Evolutionary conservation across 2,329 filamentous ascomycete genomes (phyloP).

Genomic region (Stagonosporopsis vannaccii): DNA sequence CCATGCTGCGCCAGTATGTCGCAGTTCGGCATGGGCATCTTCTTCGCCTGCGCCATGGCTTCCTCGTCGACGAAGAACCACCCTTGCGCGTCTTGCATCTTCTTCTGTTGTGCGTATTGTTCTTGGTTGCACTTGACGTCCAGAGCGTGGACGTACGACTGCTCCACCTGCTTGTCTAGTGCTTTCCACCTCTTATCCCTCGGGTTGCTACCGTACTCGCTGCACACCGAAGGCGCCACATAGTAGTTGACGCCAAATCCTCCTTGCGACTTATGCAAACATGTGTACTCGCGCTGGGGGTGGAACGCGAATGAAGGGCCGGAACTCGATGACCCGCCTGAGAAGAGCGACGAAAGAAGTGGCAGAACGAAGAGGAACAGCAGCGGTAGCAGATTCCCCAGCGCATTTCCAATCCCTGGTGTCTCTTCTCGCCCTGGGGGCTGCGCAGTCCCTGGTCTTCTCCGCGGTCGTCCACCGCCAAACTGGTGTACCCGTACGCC

Average conservation of each 20-base stretch:
- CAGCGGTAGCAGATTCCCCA: slow-evolving; percentile 84
- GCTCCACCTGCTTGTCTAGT: slow-evolving; percentile 80
- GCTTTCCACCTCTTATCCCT: slow-evolving; percentile 69
- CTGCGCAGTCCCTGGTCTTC: slow-evolving; percentile 71
- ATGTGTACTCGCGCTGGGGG: slow-evolving; percentile 73
- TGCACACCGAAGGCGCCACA: slow-evolving; percentile 79
- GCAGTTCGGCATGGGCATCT: slow-evolving; percentile 68
- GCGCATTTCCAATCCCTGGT: slow-evolving; percentile 59
- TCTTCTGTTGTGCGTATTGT: slow-evolving; percentile 66
- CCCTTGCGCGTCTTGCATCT: slow-evolving; percentile 80
- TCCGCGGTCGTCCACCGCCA: slow-evolving; percentile 77
- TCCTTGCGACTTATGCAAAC: slow-evolving; percentile 70
- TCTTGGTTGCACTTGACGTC: slow-evolving; percentile 78
- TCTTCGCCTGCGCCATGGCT: slow-evolving; percentile 75
- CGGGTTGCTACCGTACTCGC: slow-evolving; percentile 63
- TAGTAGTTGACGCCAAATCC: slow-evolving; percentile 82
- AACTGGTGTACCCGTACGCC: slow-evolving; percentile 96
- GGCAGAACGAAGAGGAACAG: slow-evolving; percentile 83
- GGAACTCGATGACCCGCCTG: slow-evolving; percentile 57
- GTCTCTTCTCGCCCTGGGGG: slow-evolving; percentile 59
- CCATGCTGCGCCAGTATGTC: slow-evolving; percentile 60
- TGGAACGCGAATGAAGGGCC: slow-evolving; percentile 82
- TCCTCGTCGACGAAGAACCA: slow-evolving; percentile 86
- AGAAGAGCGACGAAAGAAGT: slow-evolving; percentile 80
- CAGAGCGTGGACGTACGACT: slow-evolving; percentile 72